Base-by-base conservation (phyloP, 139 green algal genomes). In the Eudorina sp. region DNA sequence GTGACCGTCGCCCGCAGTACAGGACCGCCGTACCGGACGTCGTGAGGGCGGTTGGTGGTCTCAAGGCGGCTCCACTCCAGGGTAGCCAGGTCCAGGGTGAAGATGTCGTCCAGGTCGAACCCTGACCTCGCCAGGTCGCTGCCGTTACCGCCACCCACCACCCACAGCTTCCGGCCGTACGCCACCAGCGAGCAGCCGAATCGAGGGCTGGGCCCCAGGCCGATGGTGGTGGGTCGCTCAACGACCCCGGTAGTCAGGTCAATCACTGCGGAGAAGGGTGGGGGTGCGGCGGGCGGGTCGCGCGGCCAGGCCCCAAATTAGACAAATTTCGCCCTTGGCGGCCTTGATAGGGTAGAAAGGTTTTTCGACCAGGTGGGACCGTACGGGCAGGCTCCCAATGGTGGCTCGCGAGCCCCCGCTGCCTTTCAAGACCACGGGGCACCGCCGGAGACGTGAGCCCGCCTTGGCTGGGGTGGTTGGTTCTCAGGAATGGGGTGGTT, bases 81-180 rank as follows among this genome's bases (percentile, higher is more conserved):
- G 31, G 46, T 84, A 29, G 38, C 13, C 36, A 91, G 74, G 51
- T 91, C 82, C 38, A 91, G 60, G 29, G 29, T 18, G 48, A 68
- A 45, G 41, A 78, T 31, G 46, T 91, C 88, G 3, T 45, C 9
- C 46, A 87, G 74, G 74, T 91, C 88, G 41, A 70, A 41, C 1
- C 88, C 88, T 9, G 51, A 74, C 7, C 88, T 36, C 0, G 88
- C 88, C 55, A 91, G 83, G 62, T 91, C 88, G 40, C 70, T 41
- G 62, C 88, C 88, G 27, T 55, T 34, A 48, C 88, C 88, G 19
- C 88, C 88, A 21, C 88, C 88, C 11, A 91, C 88, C 72, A 91
- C 60, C 88, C 88, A 91, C 74, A 91, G 69, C 43, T 38, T 36
- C 34, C 38, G 43, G 31, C 48, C 46, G 51, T 83, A 86, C 46